Evolutionary conservation across 495 filamentous ascomycete species (phyloP).

Genomic region (Aspergillus incahuasiensis): DNA sequence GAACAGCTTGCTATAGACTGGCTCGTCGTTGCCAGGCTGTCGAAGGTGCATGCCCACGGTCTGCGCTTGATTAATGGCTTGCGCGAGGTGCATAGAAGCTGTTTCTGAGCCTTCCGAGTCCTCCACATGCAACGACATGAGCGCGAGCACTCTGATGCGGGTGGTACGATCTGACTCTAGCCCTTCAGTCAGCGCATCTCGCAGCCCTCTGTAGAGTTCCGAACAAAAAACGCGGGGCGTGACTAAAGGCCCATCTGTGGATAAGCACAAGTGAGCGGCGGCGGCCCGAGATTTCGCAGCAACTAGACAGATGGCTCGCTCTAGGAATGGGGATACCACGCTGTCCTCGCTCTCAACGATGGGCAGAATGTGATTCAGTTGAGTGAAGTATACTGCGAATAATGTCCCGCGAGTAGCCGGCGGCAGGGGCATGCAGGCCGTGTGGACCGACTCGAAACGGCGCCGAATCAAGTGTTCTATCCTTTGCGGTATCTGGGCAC

Average conservation of each 20-base stretch:
- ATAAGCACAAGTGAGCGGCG: constrained; percentile 26
- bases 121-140: constrained; percentile 45
- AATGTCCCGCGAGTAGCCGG: constrained; percentile 22
- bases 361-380: constrained; percentile 33
- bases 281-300: constrained; percentile 41
- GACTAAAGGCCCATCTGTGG: constrained; percentile 21
- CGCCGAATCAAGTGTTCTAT: too few relatives aligned
- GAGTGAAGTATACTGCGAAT: constrained; percentile 29
- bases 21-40: too few relatives aligned
- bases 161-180: constrained; percentile 41
- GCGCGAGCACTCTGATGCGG: constrained; percentile 40
- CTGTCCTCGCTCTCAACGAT: constrained; percentile 26
- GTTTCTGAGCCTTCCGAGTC: constrained; percentile 42
- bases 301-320: constrained; percentile 42
- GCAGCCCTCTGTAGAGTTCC: constrained; percentile 36
- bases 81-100: constrained; percentile 41
- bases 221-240: constrained; percentile 33
- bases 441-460: too few relatives aligned
- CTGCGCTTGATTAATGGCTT: constrained; percentile 57
- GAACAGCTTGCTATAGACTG: too few relatives aligned
- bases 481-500: too few relatives aligned
- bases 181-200: constrained; percentile 33
- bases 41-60: constrained; percentile 60
- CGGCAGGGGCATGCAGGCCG: constrained; percentile 29
- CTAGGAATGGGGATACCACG: constrained; percentile 31